Evolutionary conservation across 2,329 filamentous ascomycete species (phyloP), one percentile per base, ranked within the genome.

Genomic region (Aureobasidium sp.): DNA sequence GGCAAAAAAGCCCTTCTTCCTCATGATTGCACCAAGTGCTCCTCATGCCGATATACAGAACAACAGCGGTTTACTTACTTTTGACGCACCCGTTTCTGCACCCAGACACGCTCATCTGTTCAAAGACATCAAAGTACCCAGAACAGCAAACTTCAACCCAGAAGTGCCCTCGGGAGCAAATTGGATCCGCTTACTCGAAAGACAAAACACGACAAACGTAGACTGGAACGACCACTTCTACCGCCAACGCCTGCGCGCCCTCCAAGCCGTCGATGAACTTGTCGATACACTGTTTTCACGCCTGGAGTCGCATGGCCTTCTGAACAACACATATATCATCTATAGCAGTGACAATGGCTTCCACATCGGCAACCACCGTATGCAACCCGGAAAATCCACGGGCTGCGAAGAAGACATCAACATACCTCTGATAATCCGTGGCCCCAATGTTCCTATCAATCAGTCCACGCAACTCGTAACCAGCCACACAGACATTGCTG

Each of bases 71-170:
- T 65, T 66, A 2, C 66, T 25, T 68, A 68, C 11, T 64, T 64
- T 82, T 69, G 75, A 77, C 5, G 77, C 78, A 0, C 85, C 85
- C 0, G 77, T 87, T 17, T 80, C 86, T 0, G 80, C 85, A 0
- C 75, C 83, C 45, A 77, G 86, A 47, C 87, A 91, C 65, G 75
- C 79, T 44, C 72, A 87, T 68, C 77, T 89, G 0, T 90, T 90
- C 69, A 70, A 78, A 2, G 79, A 82, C 31, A 80, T 77, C 0
- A 81, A 77, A 25, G 81, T 89, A 0, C 87, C 87, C 0, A 77
- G 87, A 9, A 85, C 81, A 0, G 74, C 77, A 0, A 84, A 84
- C 69, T 90, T 90, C 72, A 90, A 91, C 66, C 86, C 87, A 0
- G 78, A 83, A 2, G 73, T 76, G 68, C 72, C 76, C 9, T 77